Conservation (phyloP, 2,329 filamentous ascomycete genomes). For the Aspergillus proliferans region DNA sequence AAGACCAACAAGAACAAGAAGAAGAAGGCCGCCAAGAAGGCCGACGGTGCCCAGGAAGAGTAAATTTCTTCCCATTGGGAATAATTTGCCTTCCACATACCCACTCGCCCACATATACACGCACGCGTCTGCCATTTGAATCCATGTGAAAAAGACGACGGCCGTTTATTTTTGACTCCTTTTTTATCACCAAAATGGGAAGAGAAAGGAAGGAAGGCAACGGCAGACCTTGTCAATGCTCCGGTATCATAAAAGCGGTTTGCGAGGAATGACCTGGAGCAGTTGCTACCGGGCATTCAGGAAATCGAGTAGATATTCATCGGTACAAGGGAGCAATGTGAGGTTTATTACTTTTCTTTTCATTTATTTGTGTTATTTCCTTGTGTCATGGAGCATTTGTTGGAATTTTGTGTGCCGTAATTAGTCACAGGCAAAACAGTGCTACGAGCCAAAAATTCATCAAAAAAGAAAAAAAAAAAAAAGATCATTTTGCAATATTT, state of each 20-base stretch:
- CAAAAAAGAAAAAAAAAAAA: background rate
- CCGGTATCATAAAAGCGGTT: background rate
- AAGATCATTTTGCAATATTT: background rate
- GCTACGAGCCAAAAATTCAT: constrained; percentile 1
- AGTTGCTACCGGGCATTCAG: background rate
- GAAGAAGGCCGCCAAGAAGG: constrained; percentile 57
- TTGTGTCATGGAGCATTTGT: background rate
- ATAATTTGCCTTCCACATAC: background rate
- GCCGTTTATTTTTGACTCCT: constrained; percentile 3
- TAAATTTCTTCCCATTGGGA: background rate
- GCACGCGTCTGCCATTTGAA: constrained; percentile 12
- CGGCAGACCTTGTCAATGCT: background rate
- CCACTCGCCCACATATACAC: constrained; percentile 1
- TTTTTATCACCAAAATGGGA: background rate
- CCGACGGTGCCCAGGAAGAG: constrained; percentile 31
- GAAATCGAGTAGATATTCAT: constrained; percentile 1
- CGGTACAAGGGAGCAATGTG: constrained; percentile 1
- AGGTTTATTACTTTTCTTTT: constrained; percentile 1
- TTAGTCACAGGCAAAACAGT: constrained; percentile 2
- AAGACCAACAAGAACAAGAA: constrained; percentile 92
- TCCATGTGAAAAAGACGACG: constrained; percentile 8
- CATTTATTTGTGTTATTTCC: background rate
- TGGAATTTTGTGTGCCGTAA: constrained; percentile 12
- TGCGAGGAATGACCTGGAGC: background rate
- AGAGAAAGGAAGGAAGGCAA: background rate